phyloP scores from a whole-genome alignment of 1,284 basidiomycete species.

The Moesziomyces globuligerus region DNA sequence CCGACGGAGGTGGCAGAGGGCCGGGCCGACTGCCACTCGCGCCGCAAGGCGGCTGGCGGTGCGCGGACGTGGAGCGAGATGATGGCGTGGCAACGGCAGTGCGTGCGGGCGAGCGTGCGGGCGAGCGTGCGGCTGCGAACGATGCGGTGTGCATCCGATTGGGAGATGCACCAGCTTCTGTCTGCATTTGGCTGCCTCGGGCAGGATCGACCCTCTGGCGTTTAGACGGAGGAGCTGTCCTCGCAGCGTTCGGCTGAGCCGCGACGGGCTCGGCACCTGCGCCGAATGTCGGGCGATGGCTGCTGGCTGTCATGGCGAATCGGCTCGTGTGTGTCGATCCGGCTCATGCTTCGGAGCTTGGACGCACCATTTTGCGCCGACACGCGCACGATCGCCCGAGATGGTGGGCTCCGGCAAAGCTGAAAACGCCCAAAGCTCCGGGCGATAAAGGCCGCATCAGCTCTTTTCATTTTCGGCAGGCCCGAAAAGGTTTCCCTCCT shows the following conservation, averaged over 20 bases:
- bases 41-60: not conserved
- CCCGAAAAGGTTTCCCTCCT: not conserved
- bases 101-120: not conserved
- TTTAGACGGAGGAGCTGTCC: not conserved
- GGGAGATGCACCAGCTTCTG: not conserved
- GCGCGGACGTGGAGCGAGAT: not conserved
- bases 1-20: not conserved
- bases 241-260: not conserved
- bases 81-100: not conserved
- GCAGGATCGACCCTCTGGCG: not conserved
- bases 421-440: not conserved
- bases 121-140: not conserved
- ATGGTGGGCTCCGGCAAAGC: not conserved
- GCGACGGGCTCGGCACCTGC: not conserved
- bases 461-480: not conserved
- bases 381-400: not conserved
- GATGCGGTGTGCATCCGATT: not conserved
- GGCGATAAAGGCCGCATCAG: not conserved
- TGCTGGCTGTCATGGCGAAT: not conserved
- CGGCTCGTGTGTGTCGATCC: no score
- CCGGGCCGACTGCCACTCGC: not conserved
- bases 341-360: not conserved
- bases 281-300: not conserved
- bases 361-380: not conserved
- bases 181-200: not conserved